A percentile compares a stretch with the other conserved stretches of the same genome.
phyloP scores from a whole-genome alignment of 305 asterid genomes.

The Striga hermonthica region DNA sequence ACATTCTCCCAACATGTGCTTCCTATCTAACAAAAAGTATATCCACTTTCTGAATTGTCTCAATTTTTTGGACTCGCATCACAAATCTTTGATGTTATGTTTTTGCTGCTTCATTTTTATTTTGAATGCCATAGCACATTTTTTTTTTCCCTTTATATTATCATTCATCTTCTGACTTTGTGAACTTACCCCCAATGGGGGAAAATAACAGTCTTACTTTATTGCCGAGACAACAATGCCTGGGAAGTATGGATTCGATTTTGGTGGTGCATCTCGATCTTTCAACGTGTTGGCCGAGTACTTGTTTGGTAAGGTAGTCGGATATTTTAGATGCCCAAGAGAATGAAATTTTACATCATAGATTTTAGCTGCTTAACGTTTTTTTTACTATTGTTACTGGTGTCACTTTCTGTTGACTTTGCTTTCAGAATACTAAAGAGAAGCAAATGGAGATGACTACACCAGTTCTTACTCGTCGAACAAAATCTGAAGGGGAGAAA shows the following conservation, averaged over 20 bases:
- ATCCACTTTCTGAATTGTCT: too few relatives aligned
- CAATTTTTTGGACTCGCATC: too few relatives aligned
- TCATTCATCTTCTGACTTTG: constrained; percentile 17
- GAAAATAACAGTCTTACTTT: constrained; percentile 51
- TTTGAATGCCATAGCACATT: too few relatives aligned
- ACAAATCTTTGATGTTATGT: too few relatives aligned
- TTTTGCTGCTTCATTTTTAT: too few relatives aligned
- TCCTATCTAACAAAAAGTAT: too few relatives aligned
- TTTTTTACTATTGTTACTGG: neutral
- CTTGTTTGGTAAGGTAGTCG: constrained; percentile 94
- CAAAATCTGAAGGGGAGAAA: constrained; percentile 56
- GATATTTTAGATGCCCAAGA: constrained; percentile 13
- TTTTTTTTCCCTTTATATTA: constrained; percentile 9
- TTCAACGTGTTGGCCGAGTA: constrained; percentile 76
- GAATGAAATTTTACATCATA: constrained; percentile 10
- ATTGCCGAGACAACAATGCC: constrained; percentile 92
- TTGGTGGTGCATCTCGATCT: constrained; percentile 72
- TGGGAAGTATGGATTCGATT: constrained; percentile 71
- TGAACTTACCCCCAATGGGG: constrained; percentile 24
- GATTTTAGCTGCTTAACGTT: constrained; percentile 5
- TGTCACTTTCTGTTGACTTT: constrained; percentile 1
- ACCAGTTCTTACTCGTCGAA: constrained; percentile 68
- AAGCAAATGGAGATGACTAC: constrained; percentile 89
- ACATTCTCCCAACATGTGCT: too few relatives aligned
- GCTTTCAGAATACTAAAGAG: constrained; percentile 53